These are phyloP conservation scores for Trichoderma hamatum DNA, from an alignment of 2,329 filamentous ascomycete genomes.

Conservation along the genomic window DNA sequence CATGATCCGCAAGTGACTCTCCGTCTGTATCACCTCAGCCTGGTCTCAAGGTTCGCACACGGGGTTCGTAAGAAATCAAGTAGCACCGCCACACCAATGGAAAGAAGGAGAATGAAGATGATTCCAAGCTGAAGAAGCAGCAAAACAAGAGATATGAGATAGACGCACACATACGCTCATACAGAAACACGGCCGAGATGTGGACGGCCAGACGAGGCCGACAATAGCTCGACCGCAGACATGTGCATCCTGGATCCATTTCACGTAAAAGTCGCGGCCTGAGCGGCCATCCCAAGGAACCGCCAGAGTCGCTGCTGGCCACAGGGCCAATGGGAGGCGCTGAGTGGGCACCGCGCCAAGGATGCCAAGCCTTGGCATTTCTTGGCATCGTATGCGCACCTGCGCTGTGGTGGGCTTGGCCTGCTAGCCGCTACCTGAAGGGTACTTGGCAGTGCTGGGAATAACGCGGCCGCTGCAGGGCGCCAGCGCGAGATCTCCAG, in stretches of 20 bases:
- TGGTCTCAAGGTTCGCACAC: background rate
- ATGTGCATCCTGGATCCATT: slow-evolving; percentile 4
- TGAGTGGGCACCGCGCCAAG: slow-evolving; percentile 43
- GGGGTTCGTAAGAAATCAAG: background rate
- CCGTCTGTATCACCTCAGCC: background rate
- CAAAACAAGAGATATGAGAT: background rate
- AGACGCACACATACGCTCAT: too few species aligned
- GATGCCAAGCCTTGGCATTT: slow-evolving; percentile 44
- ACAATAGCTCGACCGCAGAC: background rate
- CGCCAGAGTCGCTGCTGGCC: slow-evolving; percentile 28
- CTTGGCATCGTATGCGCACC: slow-evolving; percentile 42
- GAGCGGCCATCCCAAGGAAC: slow-evolving; percentile 28
- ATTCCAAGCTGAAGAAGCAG: background rate
- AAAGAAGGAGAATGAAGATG: background rate
- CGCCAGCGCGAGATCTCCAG: too few species aligned
- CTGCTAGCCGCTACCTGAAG: background rate
- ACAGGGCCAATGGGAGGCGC: slow-evolving; percentile 38
- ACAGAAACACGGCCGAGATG: background rate
- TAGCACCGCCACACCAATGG: background rate
- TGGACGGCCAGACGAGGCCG: background rate
- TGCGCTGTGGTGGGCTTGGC: slow-evolving; percentile 24
- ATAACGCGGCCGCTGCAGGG: too few species aligned
- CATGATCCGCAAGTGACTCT: background rate
- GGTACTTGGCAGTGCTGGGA: background rate
- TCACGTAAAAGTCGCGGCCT: slow-evolving; percentile 5